phyloP scores from a whole-genome alignment of 2,329 filamentous ascomycete species.

The Exserohilum rostratum region DNA sequence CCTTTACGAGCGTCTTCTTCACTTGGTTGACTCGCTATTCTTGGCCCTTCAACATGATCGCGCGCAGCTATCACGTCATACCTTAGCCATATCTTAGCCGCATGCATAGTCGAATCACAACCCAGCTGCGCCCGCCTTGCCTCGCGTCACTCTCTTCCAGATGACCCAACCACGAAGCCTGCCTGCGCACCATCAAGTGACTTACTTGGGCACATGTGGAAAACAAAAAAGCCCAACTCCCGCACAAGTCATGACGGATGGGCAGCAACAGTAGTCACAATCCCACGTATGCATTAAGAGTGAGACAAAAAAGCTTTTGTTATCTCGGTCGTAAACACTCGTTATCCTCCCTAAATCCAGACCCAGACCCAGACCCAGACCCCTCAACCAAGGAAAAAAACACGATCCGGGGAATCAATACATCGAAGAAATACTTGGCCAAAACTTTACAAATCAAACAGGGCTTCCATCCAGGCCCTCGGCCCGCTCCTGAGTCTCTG shows the following conservation, averaged over 20 bases:
- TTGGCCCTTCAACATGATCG: not conserved
- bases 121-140: slow-evolving; percentile 1
- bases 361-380: not conserved
- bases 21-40: not conserved
- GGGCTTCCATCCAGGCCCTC: slow-evolving; percentile 46
- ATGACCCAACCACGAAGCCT: not conserved
- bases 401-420: not conserved
- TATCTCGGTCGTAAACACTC: slow-evolving; percentile 18
- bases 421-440: not conserved
- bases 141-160: slow-evolving; percentile 3
- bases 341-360: slow-evolving; percentile 7
- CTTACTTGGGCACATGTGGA: not conserved
- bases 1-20: not conserved
- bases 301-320: slow-evolving; percentile 5
- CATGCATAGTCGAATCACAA: slow-evolving; percentile 13
- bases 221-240: not conserved
- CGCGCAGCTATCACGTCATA: slow-evolving; percentile 14
- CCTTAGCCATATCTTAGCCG: slow-evolving; percentile 11
- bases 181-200: slow-evolving; percentile 12
- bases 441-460: slow-evolving; percentile 13
- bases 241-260: not conserved
- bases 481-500: slow-evolving; percentile 49
- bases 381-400: not conserved
- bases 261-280: not conserved
- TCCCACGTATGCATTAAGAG: slow-evolving; percentile 7